phyloP scores from a whole-genome alignment of 2,329 filamentous ascomycete genomes.

The Exophiala xenobiotica region DNA sequence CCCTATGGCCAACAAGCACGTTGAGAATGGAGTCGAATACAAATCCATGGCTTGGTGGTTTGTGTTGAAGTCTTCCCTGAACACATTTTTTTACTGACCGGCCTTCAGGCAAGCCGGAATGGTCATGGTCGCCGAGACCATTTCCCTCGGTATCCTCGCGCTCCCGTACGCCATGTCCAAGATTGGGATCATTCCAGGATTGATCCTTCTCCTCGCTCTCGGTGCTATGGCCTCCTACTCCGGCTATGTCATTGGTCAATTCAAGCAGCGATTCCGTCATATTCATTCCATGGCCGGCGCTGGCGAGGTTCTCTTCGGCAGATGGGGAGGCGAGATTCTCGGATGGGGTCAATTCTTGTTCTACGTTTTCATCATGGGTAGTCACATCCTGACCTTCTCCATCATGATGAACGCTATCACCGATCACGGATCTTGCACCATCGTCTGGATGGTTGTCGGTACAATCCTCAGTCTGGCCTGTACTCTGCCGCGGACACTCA shows the following conservation, averaged over 20 bases:
- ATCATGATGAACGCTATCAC: constrained; percentile 68
- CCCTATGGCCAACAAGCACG: constrained; percentile 17
- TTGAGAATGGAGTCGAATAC: constrained; percentile 22
- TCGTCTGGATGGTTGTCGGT: constrained; percentile 61
- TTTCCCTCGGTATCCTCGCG: constrained; percentile 57
- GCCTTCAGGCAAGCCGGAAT: constrained; percentile 42
- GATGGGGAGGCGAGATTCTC: constrained; percentile 61
- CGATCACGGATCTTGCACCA: constrained; percentile 60
- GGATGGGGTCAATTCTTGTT: constrained; percentile 62
- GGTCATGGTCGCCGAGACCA: constrained; percentile 61
- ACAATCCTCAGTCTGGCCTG: constrained; percentile 58
- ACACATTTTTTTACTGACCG: neutral
- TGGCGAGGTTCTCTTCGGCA: constrained; percentile 55
- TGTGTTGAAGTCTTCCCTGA: neutral
- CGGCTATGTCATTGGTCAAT: constrained; percentile 60
- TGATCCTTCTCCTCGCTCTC: constrained; percentile 55
- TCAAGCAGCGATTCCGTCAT: constrained; percentile 53
- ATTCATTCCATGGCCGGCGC: constrained; percentile 68
- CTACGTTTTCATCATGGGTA: constrained; percentile 67
- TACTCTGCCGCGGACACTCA: constrained; percentile 62
- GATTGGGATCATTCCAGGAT: constrained; percentile 54
- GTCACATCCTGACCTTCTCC: constrained; percentile 67
- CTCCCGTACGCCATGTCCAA: constrained; percentile 53
- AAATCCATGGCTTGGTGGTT: constrained; percentile 27
- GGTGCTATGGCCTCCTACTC: constrained; percentile 60